These are phyloP conservation scores for Candida glaebosa DNA, from an alignment of 805 yeast genomes.

Conservation along the genomic window DNA sequence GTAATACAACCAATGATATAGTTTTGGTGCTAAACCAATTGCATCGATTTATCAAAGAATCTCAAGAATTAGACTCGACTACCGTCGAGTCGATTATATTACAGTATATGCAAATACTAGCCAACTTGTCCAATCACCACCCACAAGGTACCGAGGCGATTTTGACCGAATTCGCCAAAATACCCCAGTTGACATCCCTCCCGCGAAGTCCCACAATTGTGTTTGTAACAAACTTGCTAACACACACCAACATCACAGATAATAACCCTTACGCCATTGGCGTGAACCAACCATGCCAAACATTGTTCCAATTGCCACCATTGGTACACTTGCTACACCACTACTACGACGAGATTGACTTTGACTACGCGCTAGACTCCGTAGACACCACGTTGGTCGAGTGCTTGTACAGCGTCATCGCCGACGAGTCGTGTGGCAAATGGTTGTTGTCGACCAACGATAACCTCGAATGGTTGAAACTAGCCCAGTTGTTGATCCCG, in stretches of 20 bases:
- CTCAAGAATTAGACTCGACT: slow-evolving; percentile 2
- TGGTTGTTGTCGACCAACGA: slow-evolving; percentile 12
- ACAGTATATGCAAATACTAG: slow-evolving; percentile 21
- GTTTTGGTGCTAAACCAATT: slow-evolving; percentile 1
- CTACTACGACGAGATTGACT: slow-evolving; percentile 13
- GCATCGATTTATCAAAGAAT: neutral
- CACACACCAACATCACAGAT: slow-evolving; percentile 30
- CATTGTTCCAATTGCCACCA: slow-evolving; percentile 9
- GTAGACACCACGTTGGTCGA: slow-evolving; percentile 17
- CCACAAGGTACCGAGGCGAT: neutral
- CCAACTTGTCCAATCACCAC: slow-evolving; percentile 17
- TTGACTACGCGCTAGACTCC: slow-evolving; percentile 8
- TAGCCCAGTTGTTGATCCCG: slow-evolving; percentile 34
- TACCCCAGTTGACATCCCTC: slow-evolving; percentile 3
- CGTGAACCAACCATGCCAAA: slow-evolving; percentile 8
- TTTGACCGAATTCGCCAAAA: neutral
- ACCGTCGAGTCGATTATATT: slow-evolving; percentile 13
- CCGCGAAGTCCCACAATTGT: slow-evolving; percentile 9
- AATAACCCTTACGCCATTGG: slow-evolving; percentile 20
- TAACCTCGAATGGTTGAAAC: slow-evolving; percentile 16
- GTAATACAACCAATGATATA: neutral
- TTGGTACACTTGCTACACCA: slow-evolving; percentile 7
- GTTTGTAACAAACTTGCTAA: slow-evolving; percentile 10
- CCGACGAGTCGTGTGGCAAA: slow-evolving; percentile 30
- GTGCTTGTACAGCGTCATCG: slow-evolving; percentile 17